phyloP scores from a whole-genome alignment of 768 basidiomycete species.

The Lactarius tabidus region DNA sequence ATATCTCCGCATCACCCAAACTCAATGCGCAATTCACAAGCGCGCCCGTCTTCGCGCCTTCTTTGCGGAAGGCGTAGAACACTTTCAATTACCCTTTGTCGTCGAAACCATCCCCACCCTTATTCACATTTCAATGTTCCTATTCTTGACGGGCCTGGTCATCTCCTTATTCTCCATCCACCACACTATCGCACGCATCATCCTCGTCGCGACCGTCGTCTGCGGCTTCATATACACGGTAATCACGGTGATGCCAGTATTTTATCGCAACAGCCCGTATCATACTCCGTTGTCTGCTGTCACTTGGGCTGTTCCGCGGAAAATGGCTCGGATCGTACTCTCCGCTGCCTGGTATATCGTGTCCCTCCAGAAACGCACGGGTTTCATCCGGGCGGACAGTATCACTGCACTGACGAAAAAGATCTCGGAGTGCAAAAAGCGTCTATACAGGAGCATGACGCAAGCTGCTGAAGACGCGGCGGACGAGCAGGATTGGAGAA shows the following conservation, averaged over 20 bases:
- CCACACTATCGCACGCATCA: conserved; percentile 6
- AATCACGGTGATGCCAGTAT: conserved; percentile 12
- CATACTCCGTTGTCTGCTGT: conserved; percentile 3
- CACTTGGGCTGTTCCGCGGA: conserved; percentile 4
- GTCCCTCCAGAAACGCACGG: not conserved
- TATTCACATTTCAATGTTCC: conserved; percentile 17
- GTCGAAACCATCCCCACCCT: conserved; percentile 13
- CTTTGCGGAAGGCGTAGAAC: conserved; percentile 4
- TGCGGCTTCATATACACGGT: not conserved
- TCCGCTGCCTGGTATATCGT: not conserved
- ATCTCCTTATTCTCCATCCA: conserved; percentile 16
- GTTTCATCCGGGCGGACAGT: no score
- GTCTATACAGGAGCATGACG: not conserved
- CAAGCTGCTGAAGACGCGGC: not conserved
- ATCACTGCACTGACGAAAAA: not conserved
- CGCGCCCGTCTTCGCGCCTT: conserved; percentile 12
- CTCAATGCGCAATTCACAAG: conserved; percentile 9
- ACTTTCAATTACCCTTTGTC: conserved; percentile 1
- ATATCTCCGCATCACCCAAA: not conserved
- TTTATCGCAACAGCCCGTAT: conserved; percentile 11
- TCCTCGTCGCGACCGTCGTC: not conserved
- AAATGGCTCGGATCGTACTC: not conserved
- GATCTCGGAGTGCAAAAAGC: not conserved
- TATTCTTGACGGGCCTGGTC: conserved; percentile 18
- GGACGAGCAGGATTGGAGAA: not conserved